Percentiles rank a stretch among this genome's conserved stretches.
Conservation (phyloP, 164 flowering plant genomes). For the Annona cherimola region DNA sequence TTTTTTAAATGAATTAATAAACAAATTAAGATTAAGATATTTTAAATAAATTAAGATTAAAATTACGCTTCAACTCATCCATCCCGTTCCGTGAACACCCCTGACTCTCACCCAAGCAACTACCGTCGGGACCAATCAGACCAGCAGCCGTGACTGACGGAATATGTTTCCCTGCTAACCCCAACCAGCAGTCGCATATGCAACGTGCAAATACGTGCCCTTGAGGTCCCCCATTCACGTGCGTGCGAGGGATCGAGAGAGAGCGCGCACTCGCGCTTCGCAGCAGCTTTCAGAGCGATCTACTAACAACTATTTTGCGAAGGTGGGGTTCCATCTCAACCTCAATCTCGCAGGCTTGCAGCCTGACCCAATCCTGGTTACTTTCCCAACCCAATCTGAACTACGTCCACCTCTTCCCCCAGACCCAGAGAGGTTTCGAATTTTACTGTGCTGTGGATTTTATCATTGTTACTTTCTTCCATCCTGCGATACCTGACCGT, state of each 20-base stretch:
- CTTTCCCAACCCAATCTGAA: not conserved
- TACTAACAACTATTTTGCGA: too few species aligned
- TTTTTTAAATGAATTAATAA: too few species aligned
- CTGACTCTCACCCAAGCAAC: too few species aligned
- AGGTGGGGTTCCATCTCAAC: not conserved
- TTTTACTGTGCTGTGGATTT: too few species aligned
- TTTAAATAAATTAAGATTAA: too few species aligned
- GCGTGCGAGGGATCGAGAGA: not conserved
- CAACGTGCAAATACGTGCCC: not conserved
- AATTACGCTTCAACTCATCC: too few species aligned
- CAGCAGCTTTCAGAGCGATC: not conserved
- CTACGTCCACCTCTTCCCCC: not conserved
- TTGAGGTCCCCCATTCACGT: not conserved
- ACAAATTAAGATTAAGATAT: too few species aligned
- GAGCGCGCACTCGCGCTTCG: too few species aligned
- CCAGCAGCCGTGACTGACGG: not conserved
- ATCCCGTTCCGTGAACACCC: too few species aligned
- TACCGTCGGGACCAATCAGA: not conserved
- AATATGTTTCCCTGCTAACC: not conserved
- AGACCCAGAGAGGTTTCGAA: too few species aligned
- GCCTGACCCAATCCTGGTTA: not conserved
- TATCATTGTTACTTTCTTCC: too few species aligned
- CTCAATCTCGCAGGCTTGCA: not conserved
- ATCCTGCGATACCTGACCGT: too few species aligned
- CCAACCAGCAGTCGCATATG: not conserved